Evolutionary conservation across 495 filamentous ascomycete genomes (phyloP), one percentile per base, ranked within the genome.

Genomic region (Daldinia vernicosa): DNA sequence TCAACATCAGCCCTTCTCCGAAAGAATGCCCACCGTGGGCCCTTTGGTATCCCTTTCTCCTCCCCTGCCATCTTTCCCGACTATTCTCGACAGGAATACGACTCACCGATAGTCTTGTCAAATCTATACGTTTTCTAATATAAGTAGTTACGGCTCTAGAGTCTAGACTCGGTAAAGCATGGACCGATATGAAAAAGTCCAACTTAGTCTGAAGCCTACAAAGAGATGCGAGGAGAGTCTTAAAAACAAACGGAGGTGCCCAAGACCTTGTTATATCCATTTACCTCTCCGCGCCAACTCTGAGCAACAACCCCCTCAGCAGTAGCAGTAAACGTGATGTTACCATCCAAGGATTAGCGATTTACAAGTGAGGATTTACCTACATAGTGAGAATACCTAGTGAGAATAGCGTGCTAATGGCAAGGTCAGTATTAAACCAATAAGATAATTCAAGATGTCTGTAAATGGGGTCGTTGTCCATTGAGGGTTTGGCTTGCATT

Each of bases 331-430:
- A 52, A 57, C 58, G 24, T 62, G 51, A 58, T 50, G 17, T 43
- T 43, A 58, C 66, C 43, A 52, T 63, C 50, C 50, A 53, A 53
- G 50, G 50, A 30, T 30, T 53, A 53, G 47, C 55, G 50, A 52
- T 57, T 52, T 45, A 30, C 40, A 8, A 55, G 54, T 30, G 37
- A 26, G 17, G 24, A 35, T 32, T 57, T 32, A 26, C 57, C n/a
- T n/a, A n/a, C n/a, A n/a, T n/a, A n/a, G n/a, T n/a, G n/a, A n/a
- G n/a, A n/a, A n/a, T n/a, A n/a, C n/a, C 45, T 72, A 66, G 69
- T 60, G 12, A 47, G 47, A 62, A 61, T 72, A 65, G 69, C 58
- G 60, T 67, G 60, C 60, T 56, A 32, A 56, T n/a, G 8, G 61
- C 22, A 60, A 30, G 55, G 58, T 6, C 35, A 39, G 15, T 27